Base-by-base conservation (phyloP, 805 yeast genomes). In the Yarrowia bubula region DNA sequence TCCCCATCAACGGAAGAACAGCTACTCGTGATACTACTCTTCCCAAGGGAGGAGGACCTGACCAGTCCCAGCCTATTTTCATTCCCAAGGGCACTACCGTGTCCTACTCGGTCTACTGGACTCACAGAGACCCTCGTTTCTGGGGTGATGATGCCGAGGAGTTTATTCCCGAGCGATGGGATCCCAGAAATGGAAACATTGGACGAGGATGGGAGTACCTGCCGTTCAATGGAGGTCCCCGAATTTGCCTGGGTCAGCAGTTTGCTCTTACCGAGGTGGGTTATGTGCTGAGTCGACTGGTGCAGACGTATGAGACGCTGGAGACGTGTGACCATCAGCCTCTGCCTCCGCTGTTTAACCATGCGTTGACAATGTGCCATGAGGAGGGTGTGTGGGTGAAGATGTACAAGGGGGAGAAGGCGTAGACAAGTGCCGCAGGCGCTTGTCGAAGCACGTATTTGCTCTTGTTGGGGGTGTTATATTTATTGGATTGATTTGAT, bases 211-310 rank as follows among this genome's bases (percentile, higher is more conserved):
- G 84, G 84, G 81, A 79, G 35, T 82, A 79, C 71, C 72, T 81
- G 37, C 84, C 85, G 18, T 82, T 82, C 73, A 81, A 81, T 68
- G 86, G 85, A 46, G 86, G 86, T 8, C 85, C 85, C n/a, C 73
- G 86, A 67, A 81, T 82, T 66, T 82, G 85, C 70, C 74, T 82
- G 62, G 86, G 85, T 46, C 85, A 82, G 74, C 85, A 82, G 72
- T 81, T 81, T 72, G 86, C 85, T 8, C 77, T 82, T 18, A 81
- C 84, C 15, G 85, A 82, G 71, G 81, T 83, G 9, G 75, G 81
- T 13, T 82, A 80, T 70, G 75, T 78, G 14, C 69, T 79, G 48
- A 77, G 75, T 18, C 74, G 83, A 67, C 70, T 81, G 61, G 67
- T 73, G 46, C 80, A 77, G 51, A 58, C 64, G 3, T 58, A 58